A percentile compares a stretch with the other conserved stretches of the same genome.
These are phyloP conservation scores for Citrullus mucosospermus DNA, from an alignment of 306 rosid species.

Conservation along the genomic window DNA sequence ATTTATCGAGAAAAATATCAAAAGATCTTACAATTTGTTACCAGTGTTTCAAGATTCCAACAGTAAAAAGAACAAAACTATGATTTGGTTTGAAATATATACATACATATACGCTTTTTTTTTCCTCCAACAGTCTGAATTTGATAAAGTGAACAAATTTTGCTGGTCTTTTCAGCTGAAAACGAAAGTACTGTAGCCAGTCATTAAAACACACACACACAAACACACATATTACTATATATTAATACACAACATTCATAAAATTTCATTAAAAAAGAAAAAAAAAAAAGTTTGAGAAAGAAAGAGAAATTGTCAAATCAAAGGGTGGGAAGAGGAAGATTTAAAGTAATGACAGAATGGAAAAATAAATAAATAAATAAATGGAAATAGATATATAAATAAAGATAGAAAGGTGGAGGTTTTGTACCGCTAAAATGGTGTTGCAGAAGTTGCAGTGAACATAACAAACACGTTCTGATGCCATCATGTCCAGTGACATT, in stretches of 20 bases:
- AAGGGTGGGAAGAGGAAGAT: too few species aligned
- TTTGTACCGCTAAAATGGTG: conserved; percentile 96
- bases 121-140: not conserved
- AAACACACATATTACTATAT: too few species aligned
- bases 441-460: conserved; percentile 99
- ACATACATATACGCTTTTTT: not conserved
- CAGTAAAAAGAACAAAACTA: conserved; percentile 1
- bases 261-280: too few species aligned
- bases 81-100: not conserved
- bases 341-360: too few species aligned
- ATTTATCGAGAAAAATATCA: conserved; percentile 9
- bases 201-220: not conserved
- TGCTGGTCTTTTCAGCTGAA: conserved; percentile 10
- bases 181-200: not conserved
- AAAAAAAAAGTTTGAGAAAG: not conserved
- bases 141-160: not conserved
- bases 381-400: not conserved
- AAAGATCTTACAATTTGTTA: conserved; percentile 1
- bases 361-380: too few species aligned
- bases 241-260: too few species aligned
- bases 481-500: conserved; percentile 89
- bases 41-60: conserved; percentile 1
- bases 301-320: conserved; percentile 22
- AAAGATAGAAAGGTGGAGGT: conserved; percentile 16
- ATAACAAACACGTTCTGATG: conserved; percentile 95